Conservation (phyloP, 164 flowering plant genomes). For the Hamamelis virginiana region DNA sequence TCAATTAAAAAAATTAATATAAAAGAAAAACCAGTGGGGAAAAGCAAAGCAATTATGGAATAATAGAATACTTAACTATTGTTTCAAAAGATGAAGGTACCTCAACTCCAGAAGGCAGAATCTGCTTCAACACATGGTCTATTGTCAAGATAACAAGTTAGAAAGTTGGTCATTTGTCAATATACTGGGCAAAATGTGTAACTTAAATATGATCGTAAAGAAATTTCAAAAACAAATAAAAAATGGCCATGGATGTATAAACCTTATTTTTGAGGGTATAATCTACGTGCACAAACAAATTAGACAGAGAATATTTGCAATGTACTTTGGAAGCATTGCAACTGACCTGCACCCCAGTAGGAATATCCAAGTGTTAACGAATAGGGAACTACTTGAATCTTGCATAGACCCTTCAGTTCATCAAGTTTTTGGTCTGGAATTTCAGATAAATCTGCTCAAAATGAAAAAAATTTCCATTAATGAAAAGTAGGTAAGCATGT, state of each 20-base stretch:
- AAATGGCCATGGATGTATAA: not conserved
- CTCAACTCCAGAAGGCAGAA: constrained; percentile 86
- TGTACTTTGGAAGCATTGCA: constrained; percentile 3
- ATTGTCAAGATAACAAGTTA: constrained; percentile 15
- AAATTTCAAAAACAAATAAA: not conserved
- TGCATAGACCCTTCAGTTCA: constrained; percentile 56
- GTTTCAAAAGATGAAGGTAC: constrained; percentile 98
- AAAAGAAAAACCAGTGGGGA: not conserved
- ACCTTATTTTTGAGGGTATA: not conserved
- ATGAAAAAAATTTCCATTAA: constrained; percentile 8
- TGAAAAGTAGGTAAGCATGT: not conserved
- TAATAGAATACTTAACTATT: constrained; percentile 74
- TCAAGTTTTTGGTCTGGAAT: constrained; percentile 69
- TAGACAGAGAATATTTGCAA: not conserved
- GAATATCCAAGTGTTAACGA: constrained; percentile 88
- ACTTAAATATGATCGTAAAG: not conserved
- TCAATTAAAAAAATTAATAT: not conserved
- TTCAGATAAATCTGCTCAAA: constrained; percentile 67
- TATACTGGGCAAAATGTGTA: not conserved
- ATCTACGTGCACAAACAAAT: not conserved
- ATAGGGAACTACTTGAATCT: constrained; percentile 82
- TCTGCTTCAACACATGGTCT: constrained; percentile 91
- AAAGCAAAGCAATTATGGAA: not conserved
- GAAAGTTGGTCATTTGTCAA: not conserved
- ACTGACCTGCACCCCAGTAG: constrained; percentile 90